Conservation (phyloP, 2,329 filamentous ascomycete species). For the Thelonectria olida region DNA sequence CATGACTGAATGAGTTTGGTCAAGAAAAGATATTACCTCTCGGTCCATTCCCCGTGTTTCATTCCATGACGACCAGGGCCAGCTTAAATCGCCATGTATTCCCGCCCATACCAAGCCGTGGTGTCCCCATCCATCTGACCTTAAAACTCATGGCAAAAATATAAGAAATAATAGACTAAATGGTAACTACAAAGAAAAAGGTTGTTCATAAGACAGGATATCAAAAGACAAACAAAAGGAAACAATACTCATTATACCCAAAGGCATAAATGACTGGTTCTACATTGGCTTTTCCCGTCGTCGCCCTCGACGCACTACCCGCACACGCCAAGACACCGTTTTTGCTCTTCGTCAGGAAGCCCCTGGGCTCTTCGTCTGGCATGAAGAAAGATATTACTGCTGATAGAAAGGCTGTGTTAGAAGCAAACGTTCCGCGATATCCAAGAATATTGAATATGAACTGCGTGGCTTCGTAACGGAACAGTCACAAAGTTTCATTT, state of each 20-base stretch:
- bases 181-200: not conserved
- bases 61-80: constrained; percentile 16
- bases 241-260: not conserved
- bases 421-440: constrained; percentile 4
- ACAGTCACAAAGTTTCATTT: constrained; percentile 2
- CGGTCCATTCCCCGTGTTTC: constrained; percentile 2
- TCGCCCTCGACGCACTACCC: not conserved
- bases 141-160: constrained; percentile 10
- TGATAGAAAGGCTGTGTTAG: constrained; percentile 5
- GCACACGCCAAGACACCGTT: not conserved
- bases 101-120: not conserved
- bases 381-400: constrained; percentile 9
- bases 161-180: not conserved
- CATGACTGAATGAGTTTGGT: constrained; percentile 5
- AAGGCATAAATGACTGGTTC: not conserved
- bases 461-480: constrained; percentile 32
- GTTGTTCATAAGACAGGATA: constrained; percentile 18
- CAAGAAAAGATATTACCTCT: constrained; percentile 15
- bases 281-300: not conserved
- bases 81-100: constrained; percentile 19
- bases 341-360: not conserved
- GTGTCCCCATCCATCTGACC: not conserved
- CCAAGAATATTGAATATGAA: constrained; percentile 27
- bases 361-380: constrained; percentile 9
- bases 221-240: constrained; percentile 4